Evolutionary conservation across 352 stramenopile species (phyloP), one percentile per base, ranked within the genome.

Genomic region (Stephanocyclus meneghinianus): DNA sequence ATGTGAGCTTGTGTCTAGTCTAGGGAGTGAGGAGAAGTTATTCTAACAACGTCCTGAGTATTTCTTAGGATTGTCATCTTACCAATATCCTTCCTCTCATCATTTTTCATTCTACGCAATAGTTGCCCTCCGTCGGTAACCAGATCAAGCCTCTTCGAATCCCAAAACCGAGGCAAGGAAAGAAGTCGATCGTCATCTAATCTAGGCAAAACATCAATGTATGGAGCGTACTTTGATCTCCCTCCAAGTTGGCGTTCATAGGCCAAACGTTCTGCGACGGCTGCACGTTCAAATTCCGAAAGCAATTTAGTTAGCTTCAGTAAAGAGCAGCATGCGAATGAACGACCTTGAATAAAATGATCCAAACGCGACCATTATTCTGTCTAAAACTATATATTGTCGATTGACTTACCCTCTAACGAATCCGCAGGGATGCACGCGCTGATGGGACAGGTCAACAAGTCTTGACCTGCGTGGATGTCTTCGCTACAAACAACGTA

Each of bases 141-240:
- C 50, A 71, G 71, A 59, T 86, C 80, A 18, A 86, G 69, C 32
- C 85, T 68, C 21, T 85, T 82, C 15, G 48, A n/a, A 37, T 69
- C 69, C 87, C 87, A 92, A 85, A 92, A 92, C 56, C 87, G 67
- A 70, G 87, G 87, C 53, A 92, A 75, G 45, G 64, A 61, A 56
- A 68, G 45, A 61, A 84, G 55, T 32, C 48, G 29, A 62, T 80
- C 37, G 56, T 91, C 82, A n/a, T 91, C 78, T 44, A 90, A 45
- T 11, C 56, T 86, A 42, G 87, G 87, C 48, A 92, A 75, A 15
- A 88, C 69, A 75, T 88, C 57, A n/a, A 92, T 74, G 64, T 89
- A 92, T 16, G 85, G 81, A 32, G 76, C 77, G 71, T 80, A 91
- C 2, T 78, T 71, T n/a, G 85, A 90, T 61, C 81, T 72, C 26